Percentiles rank a stretch among this genome's conserved stretches.
Evolutionary conservation across 805 yeast genomes (phyloP).

Genomic region (Cyberlindnera amylophila): DNA sequence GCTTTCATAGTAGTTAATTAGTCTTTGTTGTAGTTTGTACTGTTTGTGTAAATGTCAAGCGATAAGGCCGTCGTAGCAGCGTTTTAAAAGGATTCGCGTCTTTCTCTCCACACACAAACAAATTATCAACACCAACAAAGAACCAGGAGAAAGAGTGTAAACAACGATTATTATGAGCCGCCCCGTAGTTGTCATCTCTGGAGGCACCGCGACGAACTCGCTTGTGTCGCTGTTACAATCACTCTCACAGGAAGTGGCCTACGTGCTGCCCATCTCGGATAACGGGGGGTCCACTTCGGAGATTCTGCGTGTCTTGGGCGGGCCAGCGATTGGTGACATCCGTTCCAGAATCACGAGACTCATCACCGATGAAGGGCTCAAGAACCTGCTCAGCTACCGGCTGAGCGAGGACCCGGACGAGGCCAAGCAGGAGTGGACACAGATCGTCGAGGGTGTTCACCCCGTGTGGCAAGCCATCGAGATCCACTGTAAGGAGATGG

Average conservation of each 20-base stretch:
- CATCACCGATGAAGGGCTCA: slow-evolving; percentile 48
- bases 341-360: slow-evolving; percentile 76
- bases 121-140: no score
- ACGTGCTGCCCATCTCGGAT: slow-evolving; percentile 80
- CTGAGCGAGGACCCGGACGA: slow-evolving; percentile 41
- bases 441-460: slow-evolving; percentile 77
- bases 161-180: no score
- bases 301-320: slow-evolving; percentile 79
- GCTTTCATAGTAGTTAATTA: no score
- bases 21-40: no score
- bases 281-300: slow-evolving; percentile 96
- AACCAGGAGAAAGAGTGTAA: no score
- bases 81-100: no score
- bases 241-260: slow-evolving; percentile 45
- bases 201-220: slow-evolving; percentile 87
- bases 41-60: no score
- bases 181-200: slow-evolving; percentile 46
- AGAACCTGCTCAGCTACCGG: slow-evolving; percentile 43
- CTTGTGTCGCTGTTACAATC: slow-evolving; percentile 55
- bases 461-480: slow-evolving; percentile 59
- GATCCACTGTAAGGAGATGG: slow-evolving; percentile 59
- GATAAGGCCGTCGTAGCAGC: no score
- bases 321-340: slow-evolving; percentile 93
- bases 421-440: slow-evolving; percentile 74
- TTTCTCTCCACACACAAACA: no score